Base-by-base conservation (phyloP, 352 stramenopile species). In the Phytophthora colocasiae region DNA sequence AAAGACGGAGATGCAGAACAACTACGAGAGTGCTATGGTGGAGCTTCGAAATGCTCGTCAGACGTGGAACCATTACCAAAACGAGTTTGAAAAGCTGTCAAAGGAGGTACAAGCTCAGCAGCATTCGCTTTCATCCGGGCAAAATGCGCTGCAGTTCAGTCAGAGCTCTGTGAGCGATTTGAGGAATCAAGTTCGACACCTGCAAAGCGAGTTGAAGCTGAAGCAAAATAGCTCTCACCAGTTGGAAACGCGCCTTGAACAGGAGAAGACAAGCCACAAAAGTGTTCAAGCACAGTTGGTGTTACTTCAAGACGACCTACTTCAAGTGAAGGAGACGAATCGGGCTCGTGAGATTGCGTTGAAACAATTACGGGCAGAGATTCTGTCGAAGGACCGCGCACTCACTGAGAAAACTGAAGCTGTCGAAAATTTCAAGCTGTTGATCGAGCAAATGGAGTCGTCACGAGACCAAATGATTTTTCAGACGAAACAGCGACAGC, bases 401-500 rank as follows among this genome's bases (percentile, higher is more conserved):
- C 44, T 92, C 65, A 90, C 79, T 0, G 82, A 92, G 65, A 91
- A 90, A 55, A 85, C 64, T 1, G 83, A 90, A 45, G 69, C 75
- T 3, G 68, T 83, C 24, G 81, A 90, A 51, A 94, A 91, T 27
- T 73, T 90, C 2, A 89, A 90, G 44, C 64, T 92, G 17, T 40
- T 96, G 36, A 77, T 94, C 14, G 85, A 91, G 64, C 85, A 94
- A 48, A 92, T 96, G 81, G 85, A 94, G 53, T 83, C 80, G 0
- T 90, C 84, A n/a, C 82, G 87, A 4, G 85, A 96, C 32, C 83
- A 93, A 64, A 77, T 91, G 58, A 72, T 83, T 14, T 91, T 92
- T 57, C 85, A 94, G 60, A 66, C 86, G 15, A 93, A 93, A 53
- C 87, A 92, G 57, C 77, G 85, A 14, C 81, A 90, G 44, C 78